Evolutionary conservation across 2,329 filamentous ascomycete genomes (phyloP).

Genomic region (Colletotrichum musicola): DNA sequence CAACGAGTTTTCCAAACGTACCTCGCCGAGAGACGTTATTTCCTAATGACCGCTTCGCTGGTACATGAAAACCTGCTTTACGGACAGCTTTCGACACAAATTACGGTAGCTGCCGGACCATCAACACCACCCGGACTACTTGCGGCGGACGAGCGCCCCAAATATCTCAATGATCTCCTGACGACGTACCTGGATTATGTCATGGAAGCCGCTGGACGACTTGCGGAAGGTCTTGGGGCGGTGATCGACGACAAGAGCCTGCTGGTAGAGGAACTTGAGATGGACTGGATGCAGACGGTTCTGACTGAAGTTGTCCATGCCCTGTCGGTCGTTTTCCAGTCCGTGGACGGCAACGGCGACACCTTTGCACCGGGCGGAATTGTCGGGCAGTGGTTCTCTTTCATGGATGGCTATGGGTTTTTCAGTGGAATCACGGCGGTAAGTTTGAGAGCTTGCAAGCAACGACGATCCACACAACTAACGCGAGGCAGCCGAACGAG

Average conservation of each 20-base stretch:
- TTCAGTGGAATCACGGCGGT: conserved; percentile 73
- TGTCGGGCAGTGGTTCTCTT: conserved; percentile 79
- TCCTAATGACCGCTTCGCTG: conserved; percentile 74
- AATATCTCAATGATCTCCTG: conserved; percentile 59
- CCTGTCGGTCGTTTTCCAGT: conserved; percentile 79
- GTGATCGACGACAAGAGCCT: conserved; percentile 63
- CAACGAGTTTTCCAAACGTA: conserved; percentile 79
- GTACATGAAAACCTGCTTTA: conserved; percentile 64
- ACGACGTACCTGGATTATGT: conserved; percentile 63
- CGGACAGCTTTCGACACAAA: conserved; percentile 44
- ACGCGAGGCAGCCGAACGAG: conserved; percentile 50
- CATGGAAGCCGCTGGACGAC: conserved; percentile 61
- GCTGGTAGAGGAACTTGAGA: conserved; percentile 65
- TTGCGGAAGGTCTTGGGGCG: conserved; percentile 62
- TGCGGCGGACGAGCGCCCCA: conserved; percentile 26
- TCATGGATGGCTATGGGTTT: conserved; percentile 77
- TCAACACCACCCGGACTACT: conserved; percentile 7
- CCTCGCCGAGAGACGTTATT: conserved; percentile 77
- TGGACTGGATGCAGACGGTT: conserved; percentile 72
- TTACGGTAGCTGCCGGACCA: conserved; percentile 21
- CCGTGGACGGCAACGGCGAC: conserved; percentile 69
- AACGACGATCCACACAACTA: neutral
- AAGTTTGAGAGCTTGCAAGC: conserved; percentile 46
- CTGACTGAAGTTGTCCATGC: conserved; percentile 80
- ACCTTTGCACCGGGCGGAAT: conserved; percentile 69